Evolutionary conservation across 2,329 filamentous ascomycete genomes (phyloP).

Genomic region (Sporothrix globosa): DNA sequence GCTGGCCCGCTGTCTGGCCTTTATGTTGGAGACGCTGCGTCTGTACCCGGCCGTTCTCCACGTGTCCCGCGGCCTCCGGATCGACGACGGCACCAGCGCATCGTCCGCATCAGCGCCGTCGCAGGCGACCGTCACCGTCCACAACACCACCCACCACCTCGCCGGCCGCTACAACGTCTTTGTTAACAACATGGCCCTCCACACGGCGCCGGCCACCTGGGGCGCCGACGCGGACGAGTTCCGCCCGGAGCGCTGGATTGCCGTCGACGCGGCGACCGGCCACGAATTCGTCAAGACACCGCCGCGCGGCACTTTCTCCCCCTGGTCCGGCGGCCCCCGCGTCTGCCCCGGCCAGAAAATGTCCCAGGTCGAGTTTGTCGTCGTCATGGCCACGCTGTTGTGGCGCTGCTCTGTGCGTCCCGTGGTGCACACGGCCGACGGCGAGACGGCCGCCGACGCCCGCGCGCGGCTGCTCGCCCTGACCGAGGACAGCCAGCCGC

Average conservation of each 20-base stretch:
- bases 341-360: slow-evolving; percentile 59
- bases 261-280: slow-evolving; percentile 34
- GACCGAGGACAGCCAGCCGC: slow-evolving; percentile 39
- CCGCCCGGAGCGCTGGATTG: slow-evolving; percentile 48
- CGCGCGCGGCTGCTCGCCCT: slow-evolving; percentile 37
- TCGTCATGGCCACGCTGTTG: slow-evolving; percentile 49
- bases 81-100: not conserved
- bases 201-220: slow-evolving; percentile 39
- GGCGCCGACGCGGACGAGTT: slow-evolving; percentile 45
- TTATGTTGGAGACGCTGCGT: slow-evolving; percentile 53
- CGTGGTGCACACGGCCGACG: slow-evolving; percentile 31
- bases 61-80: slow-evolving; percentile 42
- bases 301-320: slow-evolving; percentile 49
- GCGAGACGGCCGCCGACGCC: slow-evolving; percentile 38
- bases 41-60: slow-evolving; percentile 48
- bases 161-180: slow-evolving; percentile 43
- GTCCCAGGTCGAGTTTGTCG: slow-evolving; percentile 59
- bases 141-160: slow-evolving; percentile 42
- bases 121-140: slow-evolving; percentile 41
- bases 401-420: slow-evolving; percentile 38
- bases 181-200: slow-evolving; percentile 44
- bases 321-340: slow-evolving; percentile 55
- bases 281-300: slow-evolving; percentile 26
- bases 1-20: slow-evolving; percentile 49
- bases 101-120: slow-evolving; percentile 25